Percentiles rank a stretch among this genome's conserved stretches.
These are phyloP conservation scores for Hygrocybe punicea DNA, from an alignment of 768 basidiomycete species.

Conservation along the genomic window DNA sequence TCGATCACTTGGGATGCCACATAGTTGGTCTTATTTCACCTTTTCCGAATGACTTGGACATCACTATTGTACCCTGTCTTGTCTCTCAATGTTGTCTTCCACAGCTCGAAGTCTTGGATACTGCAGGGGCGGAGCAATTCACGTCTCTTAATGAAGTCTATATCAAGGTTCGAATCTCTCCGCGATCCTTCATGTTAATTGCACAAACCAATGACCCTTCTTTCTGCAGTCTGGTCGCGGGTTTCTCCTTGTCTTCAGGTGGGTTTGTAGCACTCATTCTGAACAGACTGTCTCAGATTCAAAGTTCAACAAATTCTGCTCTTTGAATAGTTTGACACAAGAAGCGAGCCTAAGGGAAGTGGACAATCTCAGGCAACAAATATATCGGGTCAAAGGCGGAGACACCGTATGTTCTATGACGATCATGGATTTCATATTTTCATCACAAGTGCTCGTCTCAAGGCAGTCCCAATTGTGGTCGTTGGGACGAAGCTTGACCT, in stretches of 20 bases:
- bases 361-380: constrained; percentile 75
- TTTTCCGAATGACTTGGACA: not conserved
- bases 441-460: constrained; percentile 1
- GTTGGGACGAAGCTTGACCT: constrained; percentile 87
- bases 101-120: constrained; percentile 63
- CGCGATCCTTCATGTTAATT: not conserved
- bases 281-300: constrained; percentile 6
- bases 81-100: not conserved
- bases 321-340: constrained; percentile 60
- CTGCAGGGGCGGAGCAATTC: constrained; percentile 85
- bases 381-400: constrained; percentile 73
- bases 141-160: constrained; percentile 76
- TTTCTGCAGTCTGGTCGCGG: constrained; percentile 62
- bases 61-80: constrained; percentile 4
- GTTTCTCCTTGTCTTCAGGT: constrained; percentile 84
- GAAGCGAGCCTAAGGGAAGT: constrained; percentile 79
- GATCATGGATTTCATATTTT: not conserved
- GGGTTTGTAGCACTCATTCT: constrained; percentile 8
- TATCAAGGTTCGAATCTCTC: constrained; percentile 56
- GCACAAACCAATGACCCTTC: constrained; percentile 4
- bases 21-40: not conserved
- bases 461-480: constrained; percentile 76
- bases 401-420: constrained; percentile 45
- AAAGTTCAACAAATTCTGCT: not conserved
- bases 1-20: not conserved